Base-by-base conservation (phyloP, 83 land plant genomes). In the Picea mariana region DNA sequence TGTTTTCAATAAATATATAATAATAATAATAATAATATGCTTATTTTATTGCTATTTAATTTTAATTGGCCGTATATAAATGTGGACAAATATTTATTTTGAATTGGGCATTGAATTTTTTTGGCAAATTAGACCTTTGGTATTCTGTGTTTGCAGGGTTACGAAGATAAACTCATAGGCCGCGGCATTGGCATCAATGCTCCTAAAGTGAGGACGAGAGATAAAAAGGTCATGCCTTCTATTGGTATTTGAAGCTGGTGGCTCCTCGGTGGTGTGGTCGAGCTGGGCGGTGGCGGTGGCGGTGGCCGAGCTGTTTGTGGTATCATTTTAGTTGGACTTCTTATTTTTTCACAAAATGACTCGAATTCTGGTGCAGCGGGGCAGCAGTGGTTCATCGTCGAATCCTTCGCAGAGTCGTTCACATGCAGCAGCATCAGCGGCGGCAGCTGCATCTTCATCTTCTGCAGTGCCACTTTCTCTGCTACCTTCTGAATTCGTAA, bases 301-400 rank as follows among this genome's bases (percentile, higher is more conserved):
- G 27, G 34, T 77, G 17, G 3, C 27, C 7, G 16, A 47, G 16
- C 60, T 26, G 6, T 23, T 20, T 7, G 80, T 20, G 31, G 69
- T 9, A n/a, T n/a, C 67, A 68, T 78, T 24, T 64, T 1, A 27
- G 1, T 4, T 27, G 38, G 67, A 21, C 20, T 61, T 34, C 21
- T 24, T 67, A 18, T 81, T 42, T 71, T 55, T 47, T 26, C 9
- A 55, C n/a, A 87, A 79, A 61, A 93, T 93, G 95, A 91, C 95
- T 73, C 81, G 93, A n/a, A 89, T 93, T 55, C 84, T 91, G 67
- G 93, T 93, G 40, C 91, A 83, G 81, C 85, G 95, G 13, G 95
- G 95, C 24, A 82, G 89, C 20, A 62, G 71, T 2, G 79, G 86
- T 60, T 82, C 88, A 58, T 88, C 93, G 3, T 91, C 73, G 89